Base-by-base conservation (phyloP, 306 rosid species). In the Alnus glutinosa region DNA sequence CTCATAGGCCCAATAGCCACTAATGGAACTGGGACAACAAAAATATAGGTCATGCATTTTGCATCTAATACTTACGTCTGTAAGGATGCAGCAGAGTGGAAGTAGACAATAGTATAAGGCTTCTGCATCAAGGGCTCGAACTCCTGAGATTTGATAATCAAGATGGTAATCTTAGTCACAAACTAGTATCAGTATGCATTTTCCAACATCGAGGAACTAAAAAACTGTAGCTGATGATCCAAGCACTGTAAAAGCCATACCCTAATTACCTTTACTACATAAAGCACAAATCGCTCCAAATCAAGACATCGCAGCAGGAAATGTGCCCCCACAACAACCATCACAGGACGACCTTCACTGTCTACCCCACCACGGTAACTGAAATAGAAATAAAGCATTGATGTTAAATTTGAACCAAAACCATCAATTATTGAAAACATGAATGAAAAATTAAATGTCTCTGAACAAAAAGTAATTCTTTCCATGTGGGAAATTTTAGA, bases 341-440 rank as follows among this genome's bases (percentile, higher is more conserved):
- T 91, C 51, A 96, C 92, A 9, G 99, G 97, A 78, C 84, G 93
- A 79, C 99, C 99, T 72, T 96, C 99, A 46, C 96, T 88, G 73
- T 96, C 99, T 66, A 96, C 98, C 70, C 99, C 99, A 75, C 98
- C 98, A 23, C 97, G 99, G 78, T 93, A 96, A 61, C 99, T 96
- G 92, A 85, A 82, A 80, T 55, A 64, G n/a, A 72, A 79, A 52
- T 55, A 85, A 23, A 73, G 64, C 49, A 63, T 39, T 36, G 34
- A 78, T 74, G 57, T 66, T 62, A 82, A 77, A 59, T 61, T 76
- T 63, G 75, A 32, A 37, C 9, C 9, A 57, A 57, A 59, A 39
- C 64, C 7, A 76, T 73, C 36, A 62, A 46, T 18, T 58, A 75
- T 55, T 51, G 62, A 42, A 73, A 74, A 42, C n/a, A 28, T 52